Base-by-base conservation (phyloP, 202 grass and related monocot genomes). In the Elaeis oleifera region DNA sequence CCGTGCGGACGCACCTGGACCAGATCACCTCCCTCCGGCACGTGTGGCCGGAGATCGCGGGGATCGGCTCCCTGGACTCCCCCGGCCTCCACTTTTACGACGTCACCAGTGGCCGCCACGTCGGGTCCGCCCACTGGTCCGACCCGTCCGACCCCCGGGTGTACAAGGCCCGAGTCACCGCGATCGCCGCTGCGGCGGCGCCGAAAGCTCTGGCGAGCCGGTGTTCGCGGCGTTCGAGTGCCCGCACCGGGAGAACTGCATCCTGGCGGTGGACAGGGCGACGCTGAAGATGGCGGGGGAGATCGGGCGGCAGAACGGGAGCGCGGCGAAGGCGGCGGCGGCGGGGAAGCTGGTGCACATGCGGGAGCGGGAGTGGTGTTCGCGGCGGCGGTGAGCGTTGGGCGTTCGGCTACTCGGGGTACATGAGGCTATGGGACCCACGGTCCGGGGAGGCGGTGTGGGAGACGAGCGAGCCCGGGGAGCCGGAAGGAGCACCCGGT, bases 391-490 rank as follows among this genome's bases (percentile, higher is more conserved):
- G 84, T 97, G 48, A 84, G 68, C 65, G 57, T 79, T 0, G 92
- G 16, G 74, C 92, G 21, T 97, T 97, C 61, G 92, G 92, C 23
- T 92, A 89, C 69, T 90, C 92, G 21, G 92, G 92, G 1, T 97
- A 92, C 65, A 97, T 97, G 88, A 80, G 84, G 61, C 49, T 89
- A 31, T 97, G 88, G 87, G 92, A 92, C 59, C 84, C 84, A 19
- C 74, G 88, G 2, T 89, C 84, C 5, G 88, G 84, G 15, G 61
- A 84, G 74, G 77, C 76, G 9, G 84, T 97, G 54, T 97, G 84
- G 92, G 92, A 97, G 71, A 89, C 84, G 0, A 92, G 82, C 18
- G 92, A 97, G 60, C 92, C 92, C 16, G 92, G 92, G 92, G 84
- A 16, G 19, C 57, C 49, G 82, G 84, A 71, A 76, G 82, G 59